phyloP scores from a whole-genome alignment of 73 alveolate genomes.

The Tetrahymena malaccensis region DNA sequence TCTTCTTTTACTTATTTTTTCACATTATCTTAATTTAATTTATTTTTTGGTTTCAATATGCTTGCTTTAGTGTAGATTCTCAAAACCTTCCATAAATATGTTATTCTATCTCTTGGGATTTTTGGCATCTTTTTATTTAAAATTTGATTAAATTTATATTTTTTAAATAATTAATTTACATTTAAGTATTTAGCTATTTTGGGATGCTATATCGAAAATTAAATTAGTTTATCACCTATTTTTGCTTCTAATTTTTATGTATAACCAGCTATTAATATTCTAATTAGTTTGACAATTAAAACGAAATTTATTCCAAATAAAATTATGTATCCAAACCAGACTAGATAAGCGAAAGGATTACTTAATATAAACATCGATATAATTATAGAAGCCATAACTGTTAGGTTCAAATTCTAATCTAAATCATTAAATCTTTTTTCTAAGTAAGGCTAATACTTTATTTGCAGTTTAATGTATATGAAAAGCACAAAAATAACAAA shows the following conservation, averaged over 20 bases:
- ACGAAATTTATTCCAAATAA: background rate
- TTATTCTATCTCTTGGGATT: background rate
- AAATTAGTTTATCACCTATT: background rate
- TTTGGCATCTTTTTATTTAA: background rate
- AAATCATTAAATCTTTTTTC: slow-evolving; percentile 14
- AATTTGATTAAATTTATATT: background rate
- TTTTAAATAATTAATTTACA: background rate
- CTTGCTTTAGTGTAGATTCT: background rate
- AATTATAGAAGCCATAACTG: background rate
- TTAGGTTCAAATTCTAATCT: slow-evolving; percentile 9
- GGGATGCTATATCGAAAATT: background rate
- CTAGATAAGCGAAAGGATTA: background rate
- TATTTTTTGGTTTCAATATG: background rate
- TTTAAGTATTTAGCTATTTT: background rate
- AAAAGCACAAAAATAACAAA: slow-evolving; percentile 1
- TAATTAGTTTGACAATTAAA: background rate
- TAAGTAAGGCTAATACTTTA: background rate
- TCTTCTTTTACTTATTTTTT: background rate
- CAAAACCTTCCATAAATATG: background rate
- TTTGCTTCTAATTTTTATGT: background rate
- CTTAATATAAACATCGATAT: background rate
- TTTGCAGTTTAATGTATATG: background rate
- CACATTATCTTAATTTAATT: background rate
- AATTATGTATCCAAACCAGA: background rate
- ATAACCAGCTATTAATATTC: background rate